Base-by-base conservation (phyloP, 352 stramenopile species). In the Lagenidium sp. region DNA sequence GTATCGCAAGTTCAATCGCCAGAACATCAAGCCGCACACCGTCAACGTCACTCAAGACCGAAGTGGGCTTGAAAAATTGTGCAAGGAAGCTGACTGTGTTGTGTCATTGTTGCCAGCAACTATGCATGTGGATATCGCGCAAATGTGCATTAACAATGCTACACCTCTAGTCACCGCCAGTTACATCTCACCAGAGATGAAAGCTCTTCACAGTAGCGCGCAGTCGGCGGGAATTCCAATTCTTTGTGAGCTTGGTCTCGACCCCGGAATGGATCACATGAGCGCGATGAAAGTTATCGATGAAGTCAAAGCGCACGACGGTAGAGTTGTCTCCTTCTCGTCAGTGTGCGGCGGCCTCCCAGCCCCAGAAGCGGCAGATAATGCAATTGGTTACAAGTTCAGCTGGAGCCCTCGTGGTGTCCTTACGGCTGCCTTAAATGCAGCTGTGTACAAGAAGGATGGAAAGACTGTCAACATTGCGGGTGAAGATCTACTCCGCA, bases 211-310 rank as follows among this genome's bases (percentile, higher is more conserved):
- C 38, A 55, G 73, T 13, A 74, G 79, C 18, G 86, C 75, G 16
- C 78, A 75, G 47, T 63, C 58, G 24, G 74, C 69, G 18, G 89
- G 87, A 8, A 85, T 98, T 32, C 74, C 78, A 19, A 96, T 98
- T 31, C 61, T 98, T 11, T 97, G 96, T 60, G 94, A 98, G 63
- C 74, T 97, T 35, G 95, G 95, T 11, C 57, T 98, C 12, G 95
- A 98, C 56, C 95, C 94, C 25, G 95, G 94, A 16, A 97, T 98
- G 66, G 92, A 98, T 48, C 94, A 98, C 62, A 97, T 97, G 85
- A 96, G 82, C 55, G 94, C 95, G 3, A 97, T 98, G 90, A 95
- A 95, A 54, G 88, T 98, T 10, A 98, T 98, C 44, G 86, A 98
- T 54, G 75, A 97, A 61, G 85, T 98, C 30, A 89, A 97, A 36